Percentiles rank a stretch among this genome's conserved stretches.
phyloP scores from a whole-genome alignment of 768 basidiomycete species.

The Tephrocybe sp. region DNA sequence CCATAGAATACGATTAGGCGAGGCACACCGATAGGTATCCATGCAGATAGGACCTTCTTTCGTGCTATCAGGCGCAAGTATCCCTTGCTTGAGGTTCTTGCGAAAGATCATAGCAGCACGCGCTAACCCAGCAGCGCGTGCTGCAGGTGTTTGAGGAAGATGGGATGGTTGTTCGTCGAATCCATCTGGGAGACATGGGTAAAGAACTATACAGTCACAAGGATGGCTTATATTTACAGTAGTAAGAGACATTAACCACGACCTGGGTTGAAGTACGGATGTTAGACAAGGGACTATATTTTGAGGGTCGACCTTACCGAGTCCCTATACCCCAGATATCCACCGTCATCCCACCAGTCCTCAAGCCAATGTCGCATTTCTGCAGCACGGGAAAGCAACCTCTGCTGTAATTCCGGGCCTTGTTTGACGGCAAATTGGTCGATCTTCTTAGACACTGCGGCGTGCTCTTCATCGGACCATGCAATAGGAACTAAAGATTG shows the following conservation, averaged over 20 bases:
- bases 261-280: slow-evolving; percentile 37
- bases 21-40: slow-evolving; percentile 74
- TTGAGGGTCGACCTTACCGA: slow-evolving; percentile 46
- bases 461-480: slow-evolving; percentile 56
- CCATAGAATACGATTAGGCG: background rate
- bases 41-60: slow-evolving; percentile 77
- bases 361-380: slow-evolving; percentile 80
- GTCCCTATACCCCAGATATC: slow-evolving; percentile 83
- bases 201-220: background rate
- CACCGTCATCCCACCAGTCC: slow-evolving; percentile 91
- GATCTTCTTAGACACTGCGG: slow-evolving; percentile 56
- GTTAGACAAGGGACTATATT: background rate
- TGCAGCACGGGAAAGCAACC: slow-evolving; percentile 54
- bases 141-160: slow-evolving; percentile 52
- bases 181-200: slow-evolving; percentile 53
- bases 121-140: slow-evolving; percentile 70
- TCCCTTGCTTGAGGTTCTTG: slow-evolving; percentile 61
- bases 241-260: slow-evolving; percentile 92
- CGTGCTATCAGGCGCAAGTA: slow-evolving; percentile 60
- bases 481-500: slow-evolving; percentile 73
- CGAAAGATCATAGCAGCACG: slow-evolving; percentile 75
- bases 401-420: slow-evolving; percentile 58
- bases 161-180: slow-evolving; percentile 67
- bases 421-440: slow-evolving; percentile 54
- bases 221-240: slow-evolving; percentile 51